Percentiles rank a stretch among this genome's conserved stretches.
Evolutionary conservation across 441 rosid genomes (phyloP).

Genomic region (Syzygium malaccense): DNA sequence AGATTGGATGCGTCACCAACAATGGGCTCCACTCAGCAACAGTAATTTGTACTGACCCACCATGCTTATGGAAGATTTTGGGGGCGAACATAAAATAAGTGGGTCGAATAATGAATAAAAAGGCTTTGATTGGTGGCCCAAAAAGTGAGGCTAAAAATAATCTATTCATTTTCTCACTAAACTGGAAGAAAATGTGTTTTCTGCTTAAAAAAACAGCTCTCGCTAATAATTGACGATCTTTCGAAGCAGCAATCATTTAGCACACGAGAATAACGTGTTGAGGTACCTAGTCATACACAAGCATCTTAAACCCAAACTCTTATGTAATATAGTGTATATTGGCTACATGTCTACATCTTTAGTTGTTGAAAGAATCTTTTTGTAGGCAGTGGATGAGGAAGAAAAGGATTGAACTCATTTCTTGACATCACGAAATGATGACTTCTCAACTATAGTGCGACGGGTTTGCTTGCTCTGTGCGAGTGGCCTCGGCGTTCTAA

Average conservation of each 20-base stretch:
- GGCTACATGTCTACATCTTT: not conserved
- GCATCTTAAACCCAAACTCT: not conserved
- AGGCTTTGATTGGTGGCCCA: not conserved
- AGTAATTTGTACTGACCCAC: not conserved
- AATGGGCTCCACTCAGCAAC: not conserved
- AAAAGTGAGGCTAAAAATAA: not conserved
- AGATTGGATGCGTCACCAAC: not conserved
- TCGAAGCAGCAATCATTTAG: not conserved
- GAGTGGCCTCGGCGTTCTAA: too few species aligned
- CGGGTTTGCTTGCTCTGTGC: too few species aligned
- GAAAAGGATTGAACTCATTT: not conserved
- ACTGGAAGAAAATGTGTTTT: not conserved
- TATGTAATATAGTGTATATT: not conserved
- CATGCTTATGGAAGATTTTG: not conserved
- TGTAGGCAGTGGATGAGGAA: not conserved
- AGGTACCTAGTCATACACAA: not conserved
- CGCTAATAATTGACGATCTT: not conserved
- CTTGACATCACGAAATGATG: not conserved
- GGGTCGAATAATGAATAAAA: not conserved
- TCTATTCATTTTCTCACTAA: not conserved
- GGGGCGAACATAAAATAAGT: not conserved
- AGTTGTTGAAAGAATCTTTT: not conserved
- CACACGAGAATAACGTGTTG: not conserved
- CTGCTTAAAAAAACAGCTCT: not conserved
- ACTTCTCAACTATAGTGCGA: not conserved